These are phyloP conservation scores for Annulohypoxylon moriforme DNA, from an alignment of 495 filamentous ascomycete genomes.

Conservation along the genomic window DNA sequence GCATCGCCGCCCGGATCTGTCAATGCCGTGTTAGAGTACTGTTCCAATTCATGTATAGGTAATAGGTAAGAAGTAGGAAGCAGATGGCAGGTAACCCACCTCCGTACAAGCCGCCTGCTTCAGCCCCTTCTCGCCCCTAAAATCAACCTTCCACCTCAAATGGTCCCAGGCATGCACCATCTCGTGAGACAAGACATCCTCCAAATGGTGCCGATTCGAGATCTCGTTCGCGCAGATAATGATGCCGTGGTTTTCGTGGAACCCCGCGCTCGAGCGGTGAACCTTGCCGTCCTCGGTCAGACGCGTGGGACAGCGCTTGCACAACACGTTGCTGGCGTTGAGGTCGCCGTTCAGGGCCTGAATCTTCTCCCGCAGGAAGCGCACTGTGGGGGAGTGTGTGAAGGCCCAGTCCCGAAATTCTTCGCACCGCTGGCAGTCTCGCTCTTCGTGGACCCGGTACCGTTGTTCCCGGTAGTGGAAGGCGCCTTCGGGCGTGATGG, in stretches of 20 bases:
- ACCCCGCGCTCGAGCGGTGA: conserved; percentile 75
- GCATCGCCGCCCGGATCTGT: conserved; percentile 89
- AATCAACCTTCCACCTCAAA: conserved; percentile 88
- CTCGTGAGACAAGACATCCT: conserved; percentile 96
- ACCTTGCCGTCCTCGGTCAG: conserved; percentile 57
- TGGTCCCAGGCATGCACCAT: conserved; percentile 98
- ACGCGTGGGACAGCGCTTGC: conserved; percentile 73
- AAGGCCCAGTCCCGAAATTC: conserved; percentile 81
- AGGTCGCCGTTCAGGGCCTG: conserved; percentile 78
- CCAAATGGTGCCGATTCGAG: conserved; percentile 75
- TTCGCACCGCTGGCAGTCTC: conserved; percentile 82
- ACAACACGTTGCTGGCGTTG: conserved; percentile 78
- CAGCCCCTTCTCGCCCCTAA: conserved; percentile 71
- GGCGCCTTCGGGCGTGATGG: conserved; percentile 73
- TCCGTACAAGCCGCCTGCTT: conserved; percentile 96
- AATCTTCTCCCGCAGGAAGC: conserved; percentile 84
- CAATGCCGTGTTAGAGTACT: conserved; percentile 11
- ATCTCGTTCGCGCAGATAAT: conserved; percentile 90
- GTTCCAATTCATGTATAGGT: background rate
- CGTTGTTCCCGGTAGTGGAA: conserved; percentile 76
- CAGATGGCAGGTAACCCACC: conserved; percentile 58
- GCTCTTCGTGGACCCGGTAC: conserved; percentile 72
- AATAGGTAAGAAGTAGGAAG: background rate
- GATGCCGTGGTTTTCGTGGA: conserved; percentile 85
- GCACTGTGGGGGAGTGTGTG: conserved; percentile 82